phyloP scores from a whole-genome alignment of 345 rosid genomes.

The Carallia brachiata region DNA sequence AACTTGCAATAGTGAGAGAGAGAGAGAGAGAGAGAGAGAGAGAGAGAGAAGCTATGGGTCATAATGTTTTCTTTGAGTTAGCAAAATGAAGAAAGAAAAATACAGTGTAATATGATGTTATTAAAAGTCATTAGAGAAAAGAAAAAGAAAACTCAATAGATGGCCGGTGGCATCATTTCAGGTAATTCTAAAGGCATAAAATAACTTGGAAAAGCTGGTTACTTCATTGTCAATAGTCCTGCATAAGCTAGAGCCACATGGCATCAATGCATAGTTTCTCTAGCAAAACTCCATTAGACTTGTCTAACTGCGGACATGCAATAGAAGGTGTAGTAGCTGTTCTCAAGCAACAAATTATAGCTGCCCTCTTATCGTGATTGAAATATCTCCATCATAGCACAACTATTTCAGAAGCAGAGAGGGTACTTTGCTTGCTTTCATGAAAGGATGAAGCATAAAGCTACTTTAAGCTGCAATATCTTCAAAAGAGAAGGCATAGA shows the following conservation, averaged over 20 bases:
- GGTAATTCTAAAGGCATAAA: background rate
- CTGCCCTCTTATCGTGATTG: background rate
- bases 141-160: background rate
- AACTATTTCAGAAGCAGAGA: background rate
- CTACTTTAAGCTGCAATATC: background rate
- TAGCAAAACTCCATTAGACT: background rate
- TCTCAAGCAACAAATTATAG: background rate
- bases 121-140: background rate
- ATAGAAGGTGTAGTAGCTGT: background rate
- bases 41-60: background rate
- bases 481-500: too few relatives aligned
- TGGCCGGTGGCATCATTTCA: background rate
- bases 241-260: background rate
- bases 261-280: background rate
- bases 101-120: background rate
- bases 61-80: background rate
- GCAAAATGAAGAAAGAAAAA: background rate
- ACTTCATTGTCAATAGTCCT: too few relatives aligned
- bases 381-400: background rate
- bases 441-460: background rate
- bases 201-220: background rate
- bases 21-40: background rate
- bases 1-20: background rate
- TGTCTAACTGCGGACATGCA: background rate
- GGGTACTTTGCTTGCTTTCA: background rate